A percentile compares a stretch with the other conserved stretches of the same genome.
phyloP scores from a whole-genome alignment of 768 basidiomycete genomes.

The Auriscalpium vulgare region DNA sequence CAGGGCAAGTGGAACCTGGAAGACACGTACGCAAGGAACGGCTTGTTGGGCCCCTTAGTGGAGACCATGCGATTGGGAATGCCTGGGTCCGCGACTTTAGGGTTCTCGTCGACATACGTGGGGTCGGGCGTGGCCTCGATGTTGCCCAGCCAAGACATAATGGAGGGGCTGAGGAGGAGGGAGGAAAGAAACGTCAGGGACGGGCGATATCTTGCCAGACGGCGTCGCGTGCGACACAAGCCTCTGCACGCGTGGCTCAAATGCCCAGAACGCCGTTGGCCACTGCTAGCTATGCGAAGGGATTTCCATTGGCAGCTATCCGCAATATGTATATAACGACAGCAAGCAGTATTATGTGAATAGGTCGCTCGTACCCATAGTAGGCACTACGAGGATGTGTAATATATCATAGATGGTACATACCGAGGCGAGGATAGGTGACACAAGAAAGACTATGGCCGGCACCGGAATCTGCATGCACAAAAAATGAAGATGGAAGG shows the following conservation, averaged over 20 bases:
- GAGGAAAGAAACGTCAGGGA: not conserved
- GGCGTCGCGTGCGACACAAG: not conserved
- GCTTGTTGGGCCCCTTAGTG: slow-evolving; percentile 76
- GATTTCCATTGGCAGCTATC: not conserved
- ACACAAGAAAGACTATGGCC: not conserved
- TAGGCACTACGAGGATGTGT: slow-evolving; percentile 2
- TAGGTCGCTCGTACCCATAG: slow-evolving; percentile 1
- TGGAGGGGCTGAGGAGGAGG: not conserved
- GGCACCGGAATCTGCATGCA: slow-evolving; percentile 7
- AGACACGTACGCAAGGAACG: slow-evolving; percentile 68
- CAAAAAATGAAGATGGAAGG: slow-evolving; percentile 8
- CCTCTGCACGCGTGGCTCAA: not conserved
- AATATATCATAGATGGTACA: slow-evolving; percentile 1
- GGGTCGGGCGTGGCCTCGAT: slow-evolving; percentile 25
- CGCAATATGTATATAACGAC: not conserved
- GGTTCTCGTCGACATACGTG: slow-evolving; percentile 29
- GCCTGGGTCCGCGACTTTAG: slow-evolving; percentile 52
- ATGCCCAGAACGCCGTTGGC: not conserved
- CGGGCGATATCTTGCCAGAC: not conserved
- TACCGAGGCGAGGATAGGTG: not conserved
- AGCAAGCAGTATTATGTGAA: not conserved
- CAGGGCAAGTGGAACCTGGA: not conserved
- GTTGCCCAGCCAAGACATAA: slow-evolving; percentile 65
- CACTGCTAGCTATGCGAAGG: not conserved
- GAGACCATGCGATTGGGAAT: slow-evolving; percentile 67